Base-by-base conservation (phyloP, 2,329 filamentous ascomycete species). In the Hypoxylon sp. region DNA sequence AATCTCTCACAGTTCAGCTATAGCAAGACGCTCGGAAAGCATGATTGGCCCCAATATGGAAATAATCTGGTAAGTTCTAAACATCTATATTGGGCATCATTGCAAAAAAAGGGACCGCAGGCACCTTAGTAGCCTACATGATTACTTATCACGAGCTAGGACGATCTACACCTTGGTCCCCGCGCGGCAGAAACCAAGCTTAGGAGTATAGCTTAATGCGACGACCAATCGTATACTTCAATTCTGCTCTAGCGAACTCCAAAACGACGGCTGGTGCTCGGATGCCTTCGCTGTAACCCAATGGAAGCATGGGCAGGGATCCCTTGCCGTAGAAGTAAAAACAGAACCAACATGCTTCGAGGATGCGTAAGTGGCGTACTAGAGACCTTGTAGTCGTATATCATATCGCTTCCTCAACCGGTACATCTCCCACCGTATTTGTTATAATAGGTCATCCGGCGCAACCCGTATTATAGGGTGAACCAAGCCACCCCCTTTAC, bases 221-320 rank as follows among this genome's bases (percentile, higher is more conserved):
- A 39, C 6, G 31, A 19, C 54, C 42, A 54, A 63, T 63, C 37
- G 19, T 51, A 60, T 55, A 57, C 5, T 22, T 9, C 19, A n/a
- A 37, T 42, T 19, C 42, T n/a, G 29, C n/a, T 54, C 29, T 50
- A 44, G 29, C 31, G 11, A 31, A 50, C 39, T 35, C 35, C 22
- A 42, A 55, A 33, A 46, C 24, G 9, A 48, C 48, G 31, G 54
- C 37, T 47, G 35, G 52, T 63, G 35, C 13, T 68, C 39, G 58
- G 65, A 61, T 53, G 31, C 51, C 47, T 35, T 54, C 35, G 46
- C 42, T 66, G 65, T 33, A 68, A 70, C 65, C 68, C 47, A 61
- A 63, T 22, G 31, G 44, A 60, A 52, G 51, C 44, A 63, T 8
- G 47, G 50, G 37, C 68, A 70, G 63, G 68, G 68, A 62, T 66